Conservation (phyloP, 495 filamentous ascomycete genomes). For the Annulohypoxylon stygium region DNA sequence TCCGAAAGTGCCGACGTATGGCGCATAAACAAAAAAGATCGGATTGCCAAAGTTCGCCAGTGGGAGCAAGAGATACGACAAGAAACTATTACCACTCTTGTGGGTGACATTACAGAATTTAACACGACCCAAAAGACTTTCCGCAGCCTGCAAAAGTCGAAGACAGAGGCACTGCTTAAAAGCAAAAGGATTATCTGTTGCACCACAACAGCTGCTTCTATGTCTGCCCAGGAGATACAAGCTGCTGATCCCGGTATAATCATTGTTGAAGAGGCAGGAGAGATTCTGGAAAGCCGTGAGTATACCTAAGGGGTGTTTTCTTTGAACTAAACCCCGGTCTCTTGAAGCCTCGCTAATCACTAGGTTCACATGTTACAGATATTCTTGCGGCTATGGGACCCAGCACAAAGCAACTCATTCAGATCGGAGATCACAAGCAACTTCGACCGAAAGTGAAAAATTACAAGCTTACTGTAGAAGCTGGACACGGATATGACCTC, state of each 20-base stretch:
- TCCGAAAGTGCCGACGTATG: conserved; percentile 61
- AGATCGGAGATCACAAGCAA: conserved; percentile 86
- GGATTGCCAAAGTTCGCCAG: conserved; percentile 51
- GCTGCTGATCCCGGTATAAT: conserved; percentile 66
- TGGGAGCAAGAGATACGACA: conserved; percentile 67
- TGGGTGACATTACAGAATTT: conserved; percentile 54
- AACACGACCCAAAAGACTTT: conserved; percentile 60
- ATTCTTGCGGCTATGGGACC: conserved; percentile 72
- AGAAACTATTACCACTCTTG: conserved; percentile 63
- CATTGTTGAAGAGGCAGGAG: conserved; percentile 83
- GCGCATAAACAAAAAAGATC: conserved; percentile 58
- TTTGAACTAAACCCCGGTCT: neutral
- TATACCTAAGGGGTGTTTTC: conserved; percentile 9
- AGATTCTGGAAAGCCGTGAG: conserved; percentile 74
- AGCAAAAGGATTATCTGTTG: conserved; percentile 76
- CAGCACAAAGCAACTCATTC: conserved; percentile 73
- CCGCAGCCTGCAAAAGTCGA: conserved; percentile 59
- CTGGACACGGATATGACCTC: conserved; percentile 75
- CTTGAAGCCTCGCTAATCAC: conserved; percentile 39
- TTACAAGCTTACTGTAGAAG: conserved; percentile 73
- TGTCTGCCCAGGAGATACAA: conserved; percentile 66
- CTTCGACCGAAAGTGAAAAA: conserved; percentile 78
- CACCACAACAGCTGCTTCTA: conserved; percentile 82
- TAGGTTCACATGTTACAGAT: conserved; percentile 51
- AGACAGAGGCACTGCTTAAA: conserved; percentile 60